These are phyloP conservation scores for Colletotrichum nymphaeae DNA, from an alignment of 2,329 filamentous ascomycete species.

Conservation along the genomic window DNA sequence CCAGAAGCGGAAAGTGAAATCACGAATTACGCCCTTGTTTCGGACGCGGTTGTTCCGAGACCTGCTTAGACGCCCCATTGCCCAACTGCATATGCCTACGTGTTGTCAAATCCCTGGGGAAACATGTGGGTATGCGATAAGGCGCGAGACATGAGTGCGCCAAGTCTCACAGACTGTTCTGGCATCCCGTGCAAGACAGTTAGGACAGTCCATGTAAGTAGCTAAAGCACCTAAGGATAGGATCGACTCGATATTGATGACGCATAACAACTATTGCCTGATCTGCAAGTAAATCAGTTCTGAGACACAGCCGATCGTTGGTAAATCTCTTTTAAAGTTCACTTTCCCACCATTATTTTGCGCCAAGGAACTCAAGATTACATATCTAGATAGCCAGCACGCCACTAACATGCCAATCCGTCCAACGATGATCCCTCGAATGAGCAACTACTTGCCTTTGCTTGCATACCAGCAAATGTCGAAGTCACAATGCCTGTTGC, in stretches of 20 bases:
- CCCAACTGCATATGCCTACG: background rate
- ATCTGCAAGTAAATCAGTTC: background rate
- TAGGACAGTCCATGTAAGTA: no score
- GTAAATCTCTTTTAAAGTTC: background rate
- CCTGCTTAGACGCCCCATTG: background rate
- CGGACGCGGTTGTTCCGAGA: background rate
- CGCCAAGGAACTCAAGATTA: no score
- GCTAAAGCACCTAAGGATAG: no score
- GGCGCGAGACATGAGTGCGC: background rate
- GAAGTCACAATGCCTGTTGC: background rate
- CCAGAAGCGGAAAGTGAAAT: background rate
- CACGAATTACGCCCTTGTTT: background rate
- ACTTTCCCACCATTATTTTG: no score
- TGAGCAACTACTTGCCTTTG: background rate
- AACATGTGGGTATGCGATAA: background rate
- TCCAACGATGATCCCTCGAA: background rate
- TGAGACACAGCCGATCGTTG: background rate
- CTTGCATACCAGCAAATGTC: background rate
- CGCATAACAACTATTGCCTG: background rate
- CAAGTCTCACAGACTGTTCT: background rate
- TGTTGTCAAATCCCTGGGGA: background rate
- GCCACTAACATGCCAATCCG: background rate
- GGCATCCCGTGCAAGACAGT: background rate
- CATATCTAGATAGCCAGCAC: background rate
- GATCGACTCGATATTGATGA: background rate